Base-by-base conservation (phyloP, 2,329 filamentous ascomycete genomes). In the Neoarthrinium moseri region DNA sequence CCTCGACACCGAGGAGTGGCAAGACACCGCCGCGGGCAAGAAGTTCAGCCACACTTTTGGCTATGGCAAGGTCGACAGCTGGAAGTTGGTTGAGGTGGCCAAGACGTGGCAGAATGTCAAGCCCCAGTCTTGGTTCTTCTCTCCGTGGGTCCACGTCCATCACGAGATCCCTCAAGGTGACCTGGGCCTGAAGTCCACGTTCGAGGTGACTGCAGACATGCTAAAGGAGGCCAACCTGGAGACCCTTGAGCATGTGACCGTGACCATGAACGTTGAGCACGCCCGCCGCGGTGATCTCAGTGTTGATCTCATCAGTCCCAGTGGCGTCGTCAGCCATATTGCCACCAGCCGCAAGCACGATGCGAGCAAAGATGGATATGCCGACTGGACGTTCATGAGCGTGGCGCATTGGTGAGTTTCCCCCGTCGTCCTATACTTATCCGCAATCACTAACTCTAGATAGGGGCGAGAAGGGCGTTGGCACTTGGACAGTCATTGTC, bases 381-480 rank as follows among this genome's bases (percentile, higher is more conserved):
- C 84, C 29, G 90, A 97, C 69, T 99, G 94, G 94, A 97, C 92
- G 0, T 99, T 99, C 60, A 99, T 99, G 94, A 95, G 86, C 51
- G 94, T 99, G 29, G 91, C 86, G 52, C 94, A 99, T 65, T 99
- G 91, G 88, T 91, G 77, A 68, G 84, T 68, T 42, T 41, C 6
- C 30, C 42, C 47, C 6, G 6, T 20, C 15, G 13, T 7, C 17
- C n/a, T 36, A 3, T n/a, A 18, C 22, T 11, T 6, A 3, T n/a
- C 15, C 22, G 5, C 6, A 8, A 4, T n/a, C 36, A 44, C 21
- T 42, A 24, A 21, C 45, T 35, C 26, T 10, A 2, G 27, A 11
- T 44, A 91, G 87, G 90, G 94, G 94, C 39, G 94, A 99, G 68
- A 78, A 79, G 34, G 91, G 91, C 48, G 67, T 91, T 47, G 94